Evolutionary conservation across 768 basidiomycete genomes (phyloP).

Genomic region (Tulasnella sp.): DNA sequence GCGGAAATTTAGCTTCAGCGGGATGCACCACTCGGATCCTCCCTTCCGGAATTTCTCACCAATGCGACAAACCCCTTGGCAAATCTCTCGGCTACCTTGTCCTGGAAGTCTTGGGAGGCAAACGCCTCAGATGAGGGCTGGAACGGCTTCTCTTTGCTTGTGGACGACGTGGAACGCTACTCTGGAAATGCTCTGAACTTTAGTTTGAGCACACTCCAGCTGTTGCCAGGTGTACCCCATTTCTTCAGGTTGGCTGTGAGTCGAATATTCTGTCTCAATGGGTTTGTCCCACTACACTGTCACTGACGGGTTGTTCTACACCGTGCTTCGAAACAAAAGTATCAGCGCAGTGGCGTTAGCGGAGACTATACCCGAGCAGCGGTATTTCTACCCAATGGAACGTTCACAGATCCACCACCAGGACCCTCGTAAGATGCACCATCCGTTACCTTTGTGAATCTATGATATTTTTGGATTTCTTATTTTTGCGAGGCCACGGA

Average conservation of each 20-base stretch:
- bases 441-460: no score
- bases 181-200: slow-evolving; percentile 58
- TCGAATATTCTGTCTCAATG: slow-evolving; percentile 25
- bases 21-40: slow-evolving; percentile 58
- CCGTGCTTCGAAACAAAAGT: slow-evolving; percentile 19
- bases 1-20: slow-evolving; percentile 52
- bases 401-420: slow-evolving; percentile 60
- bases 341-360: slow-evolving; percentile 22
- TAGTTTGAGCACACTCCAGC: slow-evolving; percentile 49
- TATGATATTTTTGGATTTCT: no score
- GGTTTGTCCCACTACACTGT: background rate
- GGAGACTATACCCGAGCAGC: slow-evolving; percentile 78
- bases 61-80: slow-evolving; percentile 40
- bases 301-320: background rate
- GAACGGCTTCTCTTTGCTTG: slow-evolving; percentile 65
- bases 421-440: slow-evolving; percentile 49
- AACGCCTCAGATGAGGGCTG: slow-evolving; percentile 33
- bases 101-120: slow-evolving; percentile 37
- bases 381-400: slow-evolving; percentile 63
- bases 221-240: slow-evolving; percentile 40
- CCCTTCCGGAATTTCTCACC: slow-evolving; percentile 58
- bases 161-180: slow-evolving; percentile 80
- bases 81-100: slow-evolving; percentile 43
- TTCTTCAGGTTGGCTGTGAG: slow-evolving; percentile 72
- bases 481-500: no score